These are phyloP conservation scores for Monilinia polystroma DNA, from an alignment of 2,329 filamentous ascomycete genomes.

Conservation along the genomic window DNA sequence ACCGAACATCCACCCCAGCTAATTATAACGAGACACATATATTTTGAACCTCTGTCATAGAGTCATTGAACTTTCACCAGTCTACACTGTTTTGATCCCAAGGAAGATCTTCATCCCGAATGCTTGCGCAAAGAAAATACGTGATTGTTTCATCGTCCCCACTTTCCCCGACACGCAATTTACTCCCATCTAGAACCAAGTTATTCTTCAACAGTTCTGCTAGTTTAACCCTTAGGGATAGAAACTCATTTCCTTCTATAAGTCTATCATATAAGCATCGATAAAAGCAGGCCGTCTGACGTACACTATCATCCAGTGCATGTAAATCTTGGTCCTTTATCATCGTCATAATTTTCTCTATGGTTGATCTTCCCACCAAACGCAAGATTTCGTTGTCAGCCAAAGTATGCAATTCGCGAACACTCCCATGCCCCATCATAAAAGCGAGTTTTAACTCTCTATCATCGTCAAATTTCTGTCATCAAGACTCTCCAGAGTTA, in stretches of 20 bases:
- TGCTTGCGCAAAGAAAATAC: constrained; percentile 18
- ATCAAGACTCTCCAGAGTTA: background rate
- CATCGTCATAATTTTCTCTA: too few species aligned
- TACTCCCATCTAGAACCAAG: background rate
- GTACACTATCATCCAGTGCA: too few species aligned
- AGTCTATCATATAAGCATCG: too few species aligned
- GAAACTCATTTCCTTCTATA: too few species aligned
- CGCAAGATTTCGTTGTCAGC: background rate
- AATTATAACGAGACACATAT: background rate
- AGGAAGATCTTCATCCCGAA: constrained; percentile 24
- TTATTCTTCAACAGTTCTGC: background rate
- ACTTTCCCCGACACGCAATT: background rate
- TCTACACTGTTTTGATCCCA: constrained; percentile 11
- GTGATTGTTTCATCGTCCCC: background rate
- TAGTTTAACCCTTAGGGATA: too few species aligned
- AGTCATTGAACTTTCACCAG: background rate
- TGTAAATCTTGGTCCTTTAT: too few species aligned
- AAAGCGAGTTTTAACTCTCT: background rate
- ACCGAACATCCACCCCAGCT: background rate
- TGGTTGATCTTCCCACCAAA: background rate
- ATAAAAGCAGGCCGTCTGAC: background rate
- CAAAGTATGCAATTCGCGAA: background rate
- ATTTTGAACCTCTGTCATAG: background rate
- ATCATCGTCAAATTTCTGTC: background rate
- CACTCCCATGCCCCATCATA: background rate